Evolutionary conservation across 352 stramenopile genomes (phyloP).

Genomic region (Salisapilia sapeloensis): DNA sequence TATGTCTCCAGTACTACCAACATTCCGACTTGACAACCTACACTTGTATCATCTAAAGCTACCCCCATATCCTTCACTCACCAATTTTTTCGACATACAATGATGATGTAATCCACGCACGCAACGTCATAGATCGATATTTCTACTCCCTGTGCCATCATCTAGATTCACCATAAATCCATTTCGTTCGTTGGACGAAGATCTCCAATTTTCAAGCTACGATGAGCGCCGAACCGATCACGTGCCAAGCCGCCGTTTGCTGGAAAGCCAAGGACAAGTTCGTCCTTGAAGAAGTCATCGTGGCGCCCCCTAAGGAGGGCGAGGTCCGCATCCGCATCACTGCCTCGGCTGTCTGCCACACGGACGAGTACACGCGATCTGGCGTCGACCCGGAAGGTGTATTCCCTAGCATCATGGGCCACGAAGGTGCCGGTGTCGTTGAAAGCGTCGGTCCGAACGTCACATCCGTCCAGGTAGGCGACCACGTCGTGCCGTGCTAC

Average conservation of each 20-base stretch:
- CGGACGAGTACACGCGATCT: conserved; percentile 76
- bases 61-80: too few species aligned
- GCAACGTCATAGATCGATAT: too few species aligned
- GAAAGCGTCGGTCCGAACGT: conserved; percentile 68
- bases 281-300: conserved; percentile 67
- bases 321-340: conserved; percentile 78
- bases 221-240: conserved; percentile 62
- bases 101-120: too few species aligned
- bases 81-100: too few species aligned
- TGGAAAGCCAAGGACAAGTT: conserved; percentile 76
- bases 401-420: conserved; percentile 81
- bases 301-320: conserved; percentile 34
- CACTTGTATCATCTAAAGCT: too few species aligned
- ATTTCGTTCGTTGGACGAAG: too few species aligned
- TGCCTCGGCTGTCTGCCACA: conserved; percentile 76
- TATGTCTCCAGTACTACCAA: too few species aligned
- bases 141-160: too few species aligned
- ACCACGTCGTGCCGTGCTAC: conserved; percentile 94
- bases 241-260: conserved; percentile 81
- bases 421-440: conserved; percentile 71
- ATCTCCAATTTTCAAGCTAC: too few species aligned
- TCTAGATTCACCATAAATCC: too few species aligned
- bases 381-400: conserved; percentile 58
- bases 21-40: too few species aligned
- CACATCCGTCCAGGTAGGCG: conserved; percentile 62